These are phyloP conservation scores for Choiromyces venosus DNA, from an alignment of 495 filamentous ascomycete species.

Conservation along the genomic window DNA sequence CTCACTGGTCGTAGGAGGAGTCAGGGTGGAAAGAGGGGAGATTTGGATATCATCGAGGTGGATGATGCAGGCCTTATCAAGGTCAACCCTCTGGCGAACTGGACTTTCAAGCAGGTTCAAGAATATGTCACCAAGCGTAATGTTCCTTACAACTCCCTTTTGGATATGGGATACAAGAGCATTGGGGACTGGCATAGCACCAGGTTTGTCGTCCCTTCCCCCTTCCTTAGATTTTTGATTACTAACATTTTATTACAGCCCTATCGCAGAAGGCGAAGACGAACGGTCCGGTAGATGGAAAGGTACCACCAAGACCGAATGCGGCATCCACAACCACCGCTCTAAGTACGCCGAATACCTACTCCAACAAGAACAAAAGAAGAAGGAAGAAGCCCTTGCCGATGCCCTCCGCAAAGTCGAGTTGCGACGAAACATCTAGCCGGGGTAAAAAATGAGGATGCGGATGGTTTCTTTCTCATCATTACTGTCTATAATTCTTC, in stretches of 20 bases:
- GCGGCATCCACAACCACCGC: constrained; percentile 94
- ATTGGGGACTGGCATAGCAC: constrained; percentile 98
- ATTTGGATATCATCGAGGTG: constrained; percentile 82
- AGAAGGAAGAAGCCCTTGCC: constrained; percentile 57
- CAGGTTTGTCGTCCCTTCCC: constrained; percentile 41
- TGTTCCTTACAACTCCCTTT: constrained; percentile 87
- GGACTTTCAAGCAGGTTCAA: constrained; percentile 85
- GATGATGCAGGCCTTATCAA: constrained; percentile 92
- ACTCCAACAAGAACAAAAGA: constrained; percentile 64
- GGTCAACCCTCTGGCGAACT: constrained; percentile 97
- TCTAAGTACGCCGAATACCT: constrained; percentile 85
- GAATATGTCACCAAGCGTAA: constrained; percentile 76
- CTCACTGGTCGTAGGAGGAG: constrained; percentile 89
- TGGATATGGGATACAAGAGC: constrained; percentile 92
- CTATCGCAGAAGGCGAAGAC: constrained; percentile 83
- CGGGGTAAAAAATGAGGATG: not conserved
- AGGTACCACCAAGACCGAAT: constrained; percentile 89
- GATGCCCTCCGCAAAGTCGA: constrained; percentile 44
- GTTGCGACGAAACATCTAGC: constrained; percentile 10
- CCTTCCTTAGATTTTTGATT: not conserved
- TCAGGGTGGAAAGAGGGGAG: constrained; percentile 88
- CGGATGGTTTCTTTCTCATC: not conserved
- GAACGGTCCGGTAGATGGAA: constrained; percentile 98
- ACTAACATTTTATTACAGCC: constrained; percentile 46
- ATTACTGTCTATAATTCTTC: not conserved